Base-by-base conservation (phyloP, 306 rosid species). In the Citrullus colocynthis region DNA sequence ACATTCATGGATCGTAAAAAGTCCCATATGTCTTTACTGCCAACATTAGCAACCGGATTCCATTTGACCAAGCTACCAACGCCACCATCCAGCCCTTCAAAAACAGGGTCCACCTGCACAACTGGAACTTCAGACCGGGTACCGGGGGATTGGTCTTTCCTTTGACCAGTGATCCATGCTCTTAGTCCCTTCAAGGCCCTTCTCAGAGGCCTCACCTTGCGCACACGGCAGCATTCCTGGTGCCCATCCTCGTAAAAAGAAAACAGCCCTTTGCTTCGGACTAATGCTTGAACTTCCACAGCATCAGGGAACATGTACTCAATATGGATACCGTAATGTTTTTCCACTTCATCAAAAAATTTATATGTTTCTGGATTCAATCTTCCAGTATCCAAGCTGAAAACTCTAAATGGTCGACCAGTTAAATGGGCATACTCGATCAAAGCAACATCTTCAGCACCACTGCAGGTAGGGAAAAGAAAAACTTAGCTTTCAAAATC, bases 201-300 rank as follows among this genome's bases (percentile, higher is more conserved):
- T 85, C 98, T 84, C 32, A 93, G 82, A 16, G 97, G 96, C 77
- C 97, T 89, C 81, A 93, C 98, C 90, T 93, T 93, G 85, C 98
- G 89, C 74, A 89, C 92, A 2, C 97, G 85, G 90, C 97, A 95
- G 97, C 99, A 95, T 79, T 95, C 99, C 80, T 95, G 99, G 88
- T 95, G 99, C 32, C 99, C 99, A 76, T 95, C 99, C 89, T 95
- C 99, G 18, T 95, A 95, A 79, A 95, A 95, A 34, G 99, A 95
- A 84, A 90, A 95, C 77, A 95, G 82, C 14, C 99, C 99, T 80
- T 95, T 95, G 59, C 82, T 83, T 82, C 99, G 85, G 17, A 95
- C 98, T 78, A 93, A 87, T 45, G 91, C 99, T 87, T 95, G 99
- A 85, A 91, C 97, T 86, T 93, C 98, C 71, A 93, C 92, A 24